Evolutionary conservation across 2,329 filamentous ascomycete species (phyloP).

Genomic region (Xylogone sp.): DNA sequence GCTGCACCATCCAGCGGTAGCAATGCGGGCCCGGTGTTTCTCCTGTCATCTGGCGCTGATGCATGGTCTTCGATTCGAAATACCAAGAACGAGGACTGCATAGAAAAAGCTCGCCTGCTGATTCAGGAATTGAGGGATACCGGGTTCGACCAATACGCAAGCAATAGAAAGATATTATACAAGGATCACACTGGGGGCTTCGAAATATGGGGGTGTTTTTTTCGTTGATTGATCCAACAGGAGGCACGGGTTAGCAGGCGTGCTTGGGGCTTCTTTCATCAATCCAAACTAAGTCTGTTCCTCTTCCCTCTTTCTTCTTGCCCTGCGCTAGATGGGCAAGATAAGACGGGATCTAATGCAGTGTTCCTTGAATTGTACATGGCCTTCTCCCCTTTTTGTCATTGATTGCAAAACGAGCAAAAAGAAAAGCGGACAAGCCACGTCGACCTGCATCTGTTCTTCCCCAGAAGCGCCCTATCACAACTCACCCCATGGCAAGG

Average conservation of each 20-base stretch:
- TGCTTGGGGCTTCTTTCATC: constrained; percentile 20
- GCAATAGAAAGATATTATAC: not conserved
- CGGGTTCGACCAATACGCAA: constrained; percentile 14
- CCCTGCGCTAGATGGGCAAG: constrained; percentile 28
- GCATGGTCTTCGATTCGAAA: not conserved
- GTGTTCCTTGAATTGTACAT: constrained; percentile 21
- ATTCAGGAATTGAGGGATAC: constrained; percentile 13
- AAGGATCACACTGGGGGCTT: not conserved
- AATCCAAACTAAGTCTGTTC: constrained; percentile 14
- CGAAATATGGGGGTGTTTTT: no score
- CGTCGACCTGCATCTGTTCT: not conserved
- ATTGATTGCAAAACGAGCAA: constrained; percentile 14
- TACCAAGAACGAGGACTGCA: not conserved
- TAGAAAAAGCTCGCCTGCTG: not conserved
- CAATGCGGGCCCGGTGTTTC: constrained; percentile 32
- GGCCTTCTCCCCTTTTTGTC: constrained; percentile 11
- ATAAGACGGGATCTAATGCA: constrained; percentile 27
- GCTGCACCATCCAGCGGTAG: constrained; percentile 44
- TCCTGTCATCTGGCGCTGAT: constrained; percentile 11
- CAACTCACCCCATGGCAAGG: not conserved
- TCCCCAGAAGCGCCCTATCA: not conserved
- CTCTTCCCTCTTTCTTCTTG: constrained; percentile 19
- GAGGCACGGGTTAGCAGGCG: constrained; percentile 16
- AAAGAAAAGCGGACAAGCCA: not conserved
- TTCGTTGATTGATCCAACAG: not conserved